phyloP scores from a whole-genome alignment of 1,284 basidiomycete species.

The Omphalotus olearius region DNA sequence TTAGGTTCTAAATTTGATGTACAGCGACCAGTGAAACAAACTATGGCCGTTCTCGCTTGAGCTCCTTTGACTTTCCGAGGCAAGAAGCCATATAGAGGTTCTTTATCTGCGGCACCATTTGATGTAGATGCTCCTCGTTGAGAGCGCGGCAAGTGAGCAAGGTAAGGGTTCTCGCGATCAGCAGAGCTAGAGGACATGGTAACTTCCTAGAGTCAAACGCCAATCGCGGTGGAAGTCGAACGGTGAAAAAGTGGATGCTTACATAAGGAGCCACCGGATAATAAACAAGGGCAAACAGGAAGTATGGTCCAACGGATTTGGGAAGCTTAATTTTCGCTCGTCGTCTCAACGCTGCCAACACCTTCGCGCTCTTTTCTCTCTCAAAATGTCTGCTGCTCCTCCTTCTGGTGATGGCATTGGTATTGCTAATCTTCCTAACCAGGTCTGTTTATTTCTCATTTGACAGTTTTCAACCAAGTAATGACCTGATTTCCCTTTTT shows the following conservation, averaged over 20 bases:
- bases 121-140: slow-evolving; percentile 24
- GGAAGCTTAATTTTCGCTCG: neutral
- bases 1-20: neutral
- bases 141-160: slow-evolving; percentile 38
- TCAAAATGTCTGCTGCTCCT: slow-evolving; percentile 9
- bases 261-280: no score
- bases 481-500: neutral
- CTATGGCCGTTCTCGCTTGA: slow-evolving; percentile 72
- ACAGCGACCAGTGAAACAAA: slow-evolving; percentile 30
- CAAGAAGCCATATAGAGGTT: slow-evolving; percentile 75
- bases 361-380: neutral
- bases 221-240: neutral
- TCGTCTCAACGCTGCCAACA: neutral
- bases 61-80: slow-evolving; percentile 72
- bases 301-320: neutral
- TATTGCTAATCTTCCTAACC: slow-evolving; percentile 95
- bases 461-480: slow-evolving; percentile 13
- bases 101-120: slow-evolving; percentile 29
- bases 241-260: no score
- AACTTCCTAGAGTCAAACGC: neutral
- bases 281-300: no score
- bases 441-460: slow-evolving; percentile 51
- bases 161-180: slow-evolving; percentile 50
- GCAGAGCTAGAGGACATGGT: neutral
- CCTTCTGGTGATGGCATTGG: slow-evolving; percentile 43